Percentiles rank a stretch among this genome's conserved stretches.
These are phyloP conservation scores for Volvariella volvacea DNA, from an alignment of 1,284 basidiomycete species.

Conservation along the genomic window DNA sequence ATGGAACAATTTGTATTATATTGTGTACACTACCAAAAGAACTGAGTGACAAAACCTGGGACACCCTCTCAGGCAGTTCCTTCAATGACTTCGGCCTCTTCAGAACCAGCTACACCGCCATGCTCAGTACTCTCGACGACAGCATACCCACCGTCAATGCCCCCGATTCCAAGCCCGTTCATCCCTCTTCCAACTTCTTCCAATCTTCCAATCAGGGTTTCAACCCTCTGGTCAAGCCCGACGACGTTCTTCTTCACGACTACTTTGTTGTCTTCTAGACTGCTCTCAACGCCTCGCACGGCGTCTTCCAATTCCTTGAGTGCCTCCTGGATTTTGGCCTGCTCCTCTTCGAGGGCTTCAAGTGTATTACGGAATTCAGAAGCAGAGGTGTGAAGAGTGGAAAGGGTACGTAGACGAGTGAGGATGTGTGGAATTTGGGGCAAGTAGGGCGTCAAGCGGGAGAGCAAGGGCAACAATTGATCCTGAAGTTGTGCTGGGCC, in stretches of 20 bases:
- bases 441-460: constrained; percentile 79
- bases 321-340: constrained; percentile 53
- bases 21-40: too few relatives aligned
- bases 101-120: too few relatives aligned
- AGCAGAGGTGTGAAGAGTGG: constrained; percentile 78
- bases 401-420: constrained; percentile 78
- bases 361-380: constrained; percentile 70
- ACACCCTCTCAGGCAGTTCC: too few relatives aligned
- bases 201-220: constrained; percentile 44
- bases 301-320: constrained; percentile 66
- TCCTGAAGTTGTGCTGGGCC: constrained; percentile 38
- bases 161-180: background rate
- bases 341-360: constrained; percentile 66
- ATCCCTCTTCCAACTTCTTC: constrained; percentile 23
- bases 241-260: constrained; percentile 69
- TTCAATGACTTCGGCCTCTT: too few relatives aligned
- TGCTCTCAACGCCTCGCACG: constrained; percentile 65
- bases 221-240: constrained; percentile 62
- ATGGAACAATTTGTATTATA: too few relatives aligned
- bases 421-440: constrained; percentile 92
- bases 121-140: too few relatives aligned
- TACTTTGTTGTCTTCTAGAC: constrained; percentile 68
- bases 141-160: too few relatives aligned
- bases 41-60: too few relatives aligned
- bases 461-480: constrained; percentile 68